Evolutionary conservation across 2,329 filamentous ascomycete species (phyloP).

Genomic region (Stachybotrys elegans): DNA sequence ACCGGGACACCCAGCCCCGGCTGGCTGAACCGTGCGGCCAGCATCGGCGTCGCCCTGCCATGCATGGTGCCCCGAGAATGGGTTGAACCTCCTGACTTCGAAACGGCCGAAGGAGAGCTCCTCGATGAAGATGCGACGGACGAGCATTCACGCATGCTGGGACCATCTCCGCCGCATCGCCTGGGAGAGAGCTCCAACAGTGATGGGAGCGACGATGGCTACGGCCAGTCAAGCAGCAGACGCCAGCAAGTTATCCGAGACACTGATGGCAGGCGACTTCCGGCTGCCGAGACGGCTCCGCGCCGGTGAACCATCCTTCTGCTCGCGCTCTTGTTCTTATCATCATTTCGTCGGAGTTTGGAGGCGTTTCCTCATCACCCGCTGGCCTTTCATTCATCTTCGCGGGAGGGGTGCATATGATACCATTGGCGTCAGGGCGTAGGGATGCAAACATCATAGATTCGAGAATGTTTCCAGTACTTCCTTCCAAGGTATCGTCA

Average conservation of each 20-base stretch:
- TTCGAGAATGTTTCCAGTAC: too few relatives aligned
- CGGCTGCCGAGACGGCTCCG: slow-evolving; percentile 48
- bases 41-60: slow-evolving; percentile 72
- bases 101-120: slow-evolving; percentile 65
- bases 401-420: too few relatives aligned
- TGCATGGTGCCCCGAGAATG: slow-evolving; percentile 80
- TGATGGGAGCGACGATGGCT: slow-evolving; percentile 21
- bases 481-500: slow-evolving; percentile 4
- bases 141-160: slow-evolving; percentile 57
- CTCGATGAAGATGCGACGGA: slow-evolving; percentile 47
- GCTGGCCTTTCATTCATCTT: too few relatives aligned
- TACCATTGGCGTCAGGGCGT: too few relatives aligned
- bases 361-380: too few relatives aligned
- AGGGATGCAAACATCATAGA: too few relatives aligned
- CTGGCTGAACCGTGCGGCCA: slow-evolving; percentile 82
- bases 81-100: slow-evolving; percentile 73
- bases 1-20: slow-evolving; percentile 64
- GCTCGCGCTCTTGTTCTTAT: background rate
- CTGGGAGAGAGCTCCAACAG: slow-evolving; percentile 18
- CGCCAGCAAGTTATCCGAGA: slow-evolving; percentile 41
- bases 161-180: slow-evolving; percentile 27
- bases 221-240: slow-evolving; percentile 39
- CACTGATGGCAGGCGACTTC: slow-evolving; percentile 44
- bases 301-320: slow-evolving; percentile 11
- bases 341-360: too few relatives aligned